phyloP scores from a whole-genome alignment of 2,329 filamentous ascomycete species.

The Ophiostoma sp. region DNA sequence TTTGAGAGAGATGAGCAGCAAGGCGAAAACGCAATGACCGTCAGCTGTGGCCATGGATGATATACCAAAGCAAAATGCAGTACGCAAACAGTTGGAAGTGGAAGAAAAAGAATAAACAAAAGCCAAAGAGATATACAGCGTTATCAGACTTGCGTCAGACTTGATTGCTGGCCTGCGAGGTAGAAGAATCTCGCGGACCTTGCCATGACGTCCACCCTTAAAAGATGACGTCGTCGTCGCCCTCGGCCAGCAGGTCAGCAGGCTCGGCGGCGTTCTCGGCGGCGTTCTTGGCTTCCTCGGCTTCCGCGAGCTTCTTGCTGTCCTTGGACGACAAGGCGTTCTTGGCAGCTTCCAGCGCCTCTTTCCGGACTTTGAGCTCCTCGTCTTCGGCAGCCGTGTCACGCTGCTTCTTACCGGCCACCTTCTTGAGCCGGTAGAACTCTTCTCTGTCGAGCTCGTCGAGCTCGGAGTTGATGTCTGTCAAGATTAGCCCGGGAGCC shows the following conservation, averaged over 20 bases:
- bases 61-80: constrained; percentile 9
- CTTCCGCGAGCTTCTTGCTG: constrained; percentile 27
- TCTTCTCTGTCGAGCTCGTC: constrained; percentile 97
- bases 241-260: constrained; percentile 64
- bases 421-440: constrained; percentile 96
- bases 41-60: constrained; percentile 9
- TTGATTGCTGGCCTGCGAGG: not conserved
- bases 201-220: constrained; percentile 34
- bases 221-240: constrained; percentile 79
- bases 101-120: not conserved
- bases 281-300: constrained; percentile 32
- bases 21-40: not conserved
- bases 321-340: constrained; percentile 26
- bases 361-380: constrained; percentile 69
- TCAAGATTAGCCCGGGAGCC: not conserved
- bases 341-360: constrained; percentile 41
- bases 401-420: constrained; percentile 76
- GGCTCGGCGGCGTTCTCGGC: constrained; percentile 33
- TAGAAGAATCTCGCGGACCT: too few relatives aligned
- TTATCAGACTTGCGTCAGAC: not conserved
- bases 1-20: not conserved
- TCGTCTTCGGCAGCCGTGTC: constrained; percentile 67
- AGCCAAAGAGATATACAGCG: constrained; percentile 3
- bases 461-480: constrained; percentile 94
- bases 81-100: too few relatives aligned